Conservation (phyloP, 2,329 filamentous ascomycete species). For the Samsoniella hepiali region DNA sequence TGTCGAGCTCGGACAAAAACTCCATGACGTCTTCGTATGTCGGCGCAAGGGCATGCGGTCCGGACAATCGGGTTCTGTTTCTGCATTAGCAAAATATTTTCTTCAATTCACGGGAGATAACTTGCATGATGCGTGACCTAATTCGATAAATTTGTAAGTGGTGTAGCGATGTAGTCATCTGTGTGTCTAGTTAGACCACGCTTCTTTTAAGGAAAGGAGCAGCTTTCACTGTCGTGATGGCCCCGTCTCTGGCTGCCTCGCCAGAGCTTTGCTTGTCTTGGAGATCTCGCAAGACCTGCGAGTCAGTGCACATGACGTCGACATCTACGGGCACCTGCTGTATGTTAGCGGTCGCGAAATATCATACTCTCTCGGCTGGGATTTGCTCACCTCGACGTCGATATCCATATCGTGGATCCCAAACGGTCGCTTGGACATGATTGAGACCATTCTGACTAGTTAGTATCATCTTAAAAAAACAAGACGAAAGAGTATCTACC, state of each 20-base stretch:
- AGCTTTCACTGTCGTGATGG: not conserved
- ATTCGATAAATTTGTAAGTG: conserved; percentile 9
- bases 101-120: not conserved
- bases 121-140: conserved; percentile 1
- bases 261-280: conserved; percentile 3
- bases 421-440: conserved; percentile 14
- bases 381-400: conserved; percentile 4
- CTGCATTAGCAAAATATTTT: not conserved
- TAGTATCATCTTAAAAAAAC: too few species aligned
- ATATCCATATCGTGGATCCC: conserved; percentile 12
- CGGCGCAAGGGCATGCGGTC: conserved; percentile 5
- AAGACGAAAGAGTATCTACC: not conserved
- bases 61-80: conserved; percentile 5
- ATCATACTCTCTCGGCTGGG: not conserved
- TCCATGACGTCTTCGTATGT: conserved; percentile 14
- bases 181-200: not conserved
- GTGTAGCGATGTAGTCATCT: not conserved
- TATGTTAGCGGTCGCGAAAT: too few species aligned
- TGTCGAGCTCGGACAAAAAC: conserved; percentile 9
- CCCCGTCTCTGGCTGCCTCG: not conserved
- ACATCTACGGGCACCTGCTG: conserved; percentile 3
- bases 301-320: conserved; percentile 7
- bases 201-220: too few species aligned
- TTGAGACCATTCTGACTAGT: conserved; percentile 15
- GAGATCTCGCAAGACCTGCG: not conserved